These are phyloP conservation scores for Neurospora sp. DNA, from an alignment of 2,329 filamentous ascomycete species.

Conservation along the genomic window DNA sequence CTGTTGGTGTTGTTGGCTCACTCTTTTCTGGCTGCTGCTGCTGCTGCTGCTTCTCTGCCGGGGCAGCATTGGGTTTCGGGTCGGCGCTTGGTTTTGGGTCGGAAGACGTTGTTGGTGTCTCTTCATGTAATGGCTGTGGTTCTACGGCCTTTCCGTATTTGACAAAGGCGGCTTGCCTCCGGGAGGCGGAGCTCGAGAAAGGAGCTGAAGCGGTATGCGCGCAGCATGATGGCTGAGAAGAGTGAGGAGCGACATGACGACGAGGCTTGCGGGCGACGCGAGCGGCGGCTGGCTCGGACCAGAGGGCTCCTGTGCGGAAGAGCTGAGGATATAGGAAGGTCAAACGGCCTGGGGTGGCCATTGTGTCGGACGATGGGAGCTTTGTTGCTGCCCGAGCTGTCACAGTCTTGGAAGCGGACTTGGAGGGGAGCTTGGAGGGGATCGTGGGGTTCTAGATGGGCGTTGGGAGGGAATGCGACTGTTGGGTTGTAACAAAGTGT, in stretches of 20 bases:
- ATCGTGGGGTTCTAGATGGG: background rate
- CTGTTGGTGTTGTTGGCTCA: background rate
- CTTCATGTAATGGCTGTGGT: constrained; percentile 29
- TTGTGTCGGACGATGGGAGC: constrained; percentile 45
- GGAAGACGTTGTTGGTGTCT: constrained; percentile 10
- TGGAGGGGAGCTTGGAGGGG: background rate
- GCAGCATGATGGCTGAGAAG: background rate
- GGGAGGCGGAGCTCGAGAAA: constrained; percentile 28
- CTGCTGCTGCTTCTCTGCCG: background rate
- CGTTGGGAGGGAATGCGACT: background rate
- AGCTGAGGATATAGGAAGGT: constrained; percentile 61
- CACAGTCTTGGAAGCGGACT: background rate
- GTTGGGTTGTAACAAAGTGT: background rate
- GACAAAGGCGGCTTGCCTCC: constrained; percentile 36
- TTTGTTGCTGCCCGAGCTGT: background rate
- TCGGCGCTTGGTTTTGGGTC: constrained; percentile 26
- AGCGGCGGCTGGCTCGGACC: constrained; percentile 28
- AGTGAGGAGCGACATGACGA: constrained; percentile 2
- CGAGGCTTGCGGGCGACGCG: constrained; percentile 17
- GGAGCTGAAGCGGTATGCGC: constrained; percentile 15
- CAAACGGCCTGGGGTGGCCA: constrained; percentile 32
- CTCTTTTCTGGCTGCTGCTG: background rate
- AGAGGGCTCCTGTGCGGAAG: constrained; percentile 38
- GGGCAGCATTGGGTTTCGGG: constrained; percentile 26
- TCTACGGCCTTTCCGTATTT: constrained; percentile 51